Conservation (phyloP, 176 grass and related monocot genomes). For the Carex cristatella region DNA sequence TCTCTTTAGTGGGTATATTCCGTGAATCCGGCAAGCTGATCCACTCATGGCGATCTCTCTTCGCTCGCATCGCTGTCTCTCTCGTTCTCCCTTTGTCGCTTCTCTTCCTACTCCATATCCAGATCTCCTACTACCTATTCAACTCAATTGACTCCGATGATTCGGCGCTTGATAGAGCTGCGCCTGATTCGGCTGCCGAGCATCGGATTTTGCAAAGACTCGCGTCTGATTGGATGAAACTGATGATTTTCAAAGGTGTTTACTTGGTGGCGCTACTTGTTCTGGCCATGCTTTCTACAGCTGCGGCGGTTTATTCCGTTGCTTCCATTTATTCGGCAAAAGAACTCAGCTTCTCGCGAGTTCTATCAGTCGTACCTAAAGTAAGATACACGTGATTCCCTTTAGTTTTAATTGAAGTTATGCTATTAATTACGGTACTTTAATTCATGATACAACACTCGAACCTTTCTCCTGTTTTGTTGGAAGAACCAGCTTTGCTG, state of each 20-base stretch:
- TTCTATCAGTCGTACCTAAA: constrained; percentile 75
- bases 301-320: constrained; percentile 79
- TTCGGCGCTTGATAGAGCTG: constrained; percentile 39
- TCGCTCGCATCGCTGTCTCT: constrained; percentile 52
- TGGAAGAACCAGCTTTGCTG: not conserved
- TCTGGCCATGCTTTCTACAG: constrained; percentile 76
- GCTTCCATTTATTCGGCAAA: constrained; percentile 86
- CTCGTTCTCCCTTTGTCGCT: constrained; percentile 72
- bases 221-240: constrained; percentile 42
- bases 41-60: constrained; percentile 45
- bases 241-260: constrained; percentile 70
- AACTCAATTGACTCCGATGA: constrained; percentile 63
- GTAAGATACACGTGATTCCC: not conserved
- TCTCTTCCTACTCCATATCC: constrained; percentile 76
- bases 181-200: constrained; percentile 46
- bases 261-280: constrained; percentile 83
- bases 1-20: constrained; percentile 48
- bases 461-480: not conserved
- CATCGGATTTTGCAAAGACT: constrained; percentile 43
- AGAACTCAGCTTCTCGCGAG: constrained; percentile 69
- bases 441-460: not conserved
- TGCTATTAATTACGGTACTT: not conserved
- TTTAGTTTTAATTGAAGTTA: not conserved
- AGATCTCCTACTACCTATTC: constrained; percentile 78
- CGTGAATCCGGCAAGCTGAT: constrained; percentile 39